These are phyloP conservation scores for Wickerhamomyces xylosicus DNA, from an alignment of 805 yeast species.

Conservation along the genomic window DNA sequence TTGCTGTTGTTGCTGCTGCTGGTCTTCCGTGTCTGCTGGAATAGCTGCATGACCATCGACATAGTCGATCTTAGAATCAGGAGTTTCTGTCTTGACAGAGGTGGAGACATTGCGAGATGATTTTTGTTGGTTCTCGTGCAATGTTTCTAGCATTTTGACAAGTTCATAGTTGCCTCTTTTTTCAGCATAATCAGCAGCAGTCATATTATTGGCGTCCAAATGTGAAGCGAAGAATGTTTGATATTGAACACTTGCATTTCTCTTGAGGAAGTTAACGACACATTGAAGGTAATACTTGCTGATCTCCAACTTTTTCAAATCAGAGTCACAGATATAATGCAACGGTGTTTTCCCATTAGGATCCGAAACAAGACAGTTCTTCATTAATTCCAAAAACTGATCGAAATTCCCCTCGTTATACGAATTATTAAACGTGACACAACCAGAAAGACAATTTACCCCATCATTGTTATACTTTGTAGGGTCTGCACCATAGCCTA, in stretches of 20 bases:
- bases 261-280: no score
- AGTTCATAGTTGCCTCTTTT: conserved; percentile 39
- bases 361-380: conserved; percentile 63
- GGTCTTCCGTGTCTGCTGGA: neutral
- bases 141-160: conserved; percentile 19
- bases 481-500: conserved; percentile 56
- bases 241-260: no score
- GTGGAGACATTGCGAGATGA: conserved; percentile 32
- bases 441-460: conserved; percentile 58
- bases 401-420: conserved; percentile 52
- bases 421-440: conserved; percentile 64
- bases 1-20: conserved; percentile 1
- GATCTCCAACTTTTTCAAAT: no score
- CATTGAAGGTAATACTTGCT: no score
- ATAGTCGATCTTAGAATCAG: neutral
- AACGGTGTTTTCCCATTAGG: conserved; percentile 61
- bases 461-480: conserved; percentile 43
- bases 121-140: conserved; percentile 26
- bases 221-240: no score
- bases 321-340: conserved; percentile 53
- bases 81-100: neutral
- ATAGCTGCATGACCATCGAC: neutral
- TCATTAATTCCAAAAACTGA: conserved; percentile 46
- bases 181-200: conserved; percentile 74
- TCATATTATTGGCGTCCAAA: no score